These are phyloP conservation scores for Rutidosis leptorrhynchoides DNA, from an alignment of 129 eudicot species.

Conservation along the genomic window DNA sequence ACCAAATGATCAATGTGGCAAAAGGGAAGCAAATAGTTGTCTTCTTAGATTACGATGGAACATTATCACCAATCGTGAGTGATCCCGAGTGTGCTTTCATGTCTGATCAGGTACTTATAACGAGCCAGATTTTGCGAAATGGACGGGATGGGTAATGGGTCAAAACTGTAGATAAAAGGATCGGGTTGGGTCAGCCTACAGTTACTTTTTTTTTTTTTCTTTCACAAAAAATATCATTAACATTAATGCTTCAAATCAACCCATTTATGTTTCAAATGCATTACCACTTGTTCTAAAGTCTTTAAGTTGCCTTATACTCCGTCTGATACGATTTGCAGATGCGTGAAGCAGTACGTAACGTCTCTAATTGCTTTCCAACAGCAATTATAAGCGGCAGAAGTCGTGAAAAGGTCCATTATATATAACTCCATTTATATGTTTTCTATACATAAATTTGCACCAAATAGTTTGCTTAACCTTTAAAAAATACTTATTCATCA, in stretches of 20 bases:
- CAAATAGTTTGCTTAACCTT: neutral
- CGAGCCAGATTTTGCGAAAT: neutral
- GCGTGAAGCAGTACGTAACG: conserved; percentile 42
- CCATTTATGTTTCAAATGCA: neutral
- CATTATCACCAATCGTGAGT: conserved; percentile 52
- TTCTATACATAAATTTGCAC: neutral
- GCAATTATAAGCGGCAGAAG: conserved; percentile 63
- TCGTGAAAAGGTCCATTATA: conserved; percentile 40
- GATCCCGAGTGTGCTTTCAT: conserved; percentile 55
- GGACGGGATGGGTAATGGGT: neutral
- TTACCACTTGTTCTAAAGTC: neutral
- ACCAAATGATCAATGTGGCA: conserved; percentile 34
- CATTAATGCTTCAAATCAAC: too few relatives aligned
- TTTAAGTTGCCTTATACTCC: neutral
- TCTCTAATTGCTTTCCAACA: conserved; percentile 48
- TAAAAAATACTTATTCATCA: neutral
- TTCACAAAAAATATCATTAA: neutral
- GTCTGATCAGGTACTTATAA: conserved; percentile 46
- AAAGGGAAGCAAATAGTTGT: conserved; percentile 46
- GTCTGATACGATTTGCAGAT: conserved; percentile 29
- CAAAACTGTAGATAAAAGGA: neutral
- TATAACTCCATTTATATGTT: conserved; percentile 11
- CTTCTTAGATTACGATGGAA: conserved; percentile 58
- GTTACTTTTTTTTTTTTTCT: too few relatives aligned
- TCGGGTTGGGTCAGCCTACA: neutral